Evolutionary conservation across 495 filamentous ascomycete genomes (phyloP).

Genomic region (Parathielavia appendiculata): DNA sequence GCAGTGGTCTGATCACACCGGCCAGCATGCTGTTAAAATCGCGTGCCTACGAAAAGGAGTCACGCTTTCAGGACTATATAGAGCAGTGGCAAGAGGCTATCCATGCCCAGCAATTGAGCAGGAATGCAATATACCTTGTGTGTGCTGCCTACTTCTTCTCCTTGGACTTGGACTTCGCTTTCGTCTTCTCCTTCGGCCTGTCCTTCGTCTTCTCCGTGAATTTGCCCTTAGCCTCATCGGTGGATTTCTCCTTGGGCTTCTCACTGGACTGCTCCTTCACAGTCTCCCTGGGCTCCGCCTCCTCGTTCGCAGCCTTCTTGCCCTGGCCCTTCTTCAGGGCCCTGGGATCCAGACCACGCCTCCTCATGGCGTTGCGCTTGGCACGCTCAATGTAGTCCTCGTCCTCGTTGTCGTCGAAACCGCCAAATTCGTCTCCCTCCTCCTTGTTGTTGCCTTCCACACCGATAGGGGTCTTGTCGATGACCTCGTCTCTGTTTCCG

Average conservation of each 20-base stretch:
- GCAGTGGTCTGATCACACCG: too few relatives aligned
- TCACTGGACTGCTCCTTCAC: conserved; percentile 20
- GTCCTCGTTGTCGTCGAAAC: conserved; percentile 83
- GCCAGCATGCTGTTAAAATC: too few relatives aligned
- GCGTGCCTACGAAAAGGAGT: too few relatives aligned
- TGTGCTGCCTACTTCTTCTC: conserved; percentile 15
- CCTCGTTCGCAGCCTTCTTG: conserved; percentile 20
- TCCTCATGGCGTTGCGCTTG: conserved; percentile 54
- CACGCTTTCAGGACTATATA: too few relatives aligned
- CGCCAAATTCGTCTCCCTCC: conserved; percentile 67
- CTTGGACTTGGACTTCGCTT: conserved; percentile 19
- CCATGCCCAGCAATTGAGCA: background rate
- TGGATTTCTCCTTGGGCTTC: conserved; percentile 22
- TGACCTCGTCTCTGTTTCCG: conserved; percentile 36
- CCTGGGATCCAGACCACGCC: conserved; percentile 50
- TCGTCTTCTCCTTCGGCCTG: conserved; percentile 18
- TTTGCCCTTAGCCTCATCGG: conserved; percentile 20
- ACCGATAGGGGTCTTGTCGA: conserved; percentile 48
- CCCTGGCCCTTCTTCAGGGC: conserved; percentile 34
- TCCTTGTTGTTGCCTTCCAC: conserved; percentile 39
- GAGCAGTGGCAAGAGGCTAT: too few relatives aligned
- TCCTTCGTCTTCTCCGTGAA: conserved; percentile 19
- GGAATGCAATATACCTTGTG: conserved; percentile 8
- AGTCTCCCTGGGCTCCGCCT: conserved; percentile 22
- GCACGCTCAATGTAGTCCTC: conserved; percentile 72